Evolutionary conservation across 495 filamentous ascomycete species (phyloP), one percentile per base, ranked within the genome.

Genomic region (Neurospora sp.): DNA sequence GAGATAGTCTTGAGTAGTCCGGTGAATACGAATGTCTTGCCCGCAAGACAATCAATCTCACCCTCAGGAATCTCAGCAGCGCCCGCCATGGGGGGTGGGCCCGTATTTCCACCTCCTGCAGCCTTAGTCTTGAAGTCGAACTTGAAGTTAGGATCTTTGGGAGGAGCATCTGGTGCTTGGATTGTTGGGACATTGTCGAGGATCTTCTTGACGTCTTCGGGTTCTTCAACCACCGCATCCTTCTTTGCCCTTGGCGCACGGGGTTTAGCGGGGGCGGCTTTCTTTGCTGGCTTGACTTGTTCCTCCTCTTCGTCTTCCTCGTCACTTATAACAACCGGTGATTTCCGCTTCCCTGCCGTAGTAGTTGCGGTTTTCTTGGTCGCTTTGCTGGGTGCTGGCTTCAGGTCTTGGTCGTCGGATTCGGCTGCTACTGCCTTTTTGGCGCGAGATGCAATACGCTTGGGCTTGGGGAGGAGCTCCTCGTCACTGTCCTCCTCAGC

Each of bases 11-110:
- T 87, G 40, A 97, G 84, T 22, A 97, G 83, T 31, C 96, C 96
- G 16, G 96, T 98, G 74, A 99, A 99, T n/a, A 99, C 96, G 76
- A 99, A 99, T 0, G 90, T 89, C 72, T 98, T 83, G n/a, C 96
- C 96, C 59, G 92, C 89, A 69, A 99, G 86, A 79, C 96, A 99
- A 75, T 98, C 94, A 17, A 96, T 92, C 70, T 89, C 90, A 8
- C 96, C 96, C 38, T 86, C 85, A 12, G 96, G 96, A 70, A 96
- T 82, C n/a, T 94, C 93, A 71, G 84, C 88, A 16, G 86, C 83
- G 31, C 87, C 90, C 42, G 88, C 85, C 65, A 86, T 86, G 40
- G 87, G 89, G 45, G 91, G 88, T 6, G 90, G 86, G 69, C 79
- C 87, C 72, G 83, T 82, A 81, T 86, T 89, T 73, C 86, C 82